Percentiles rank a stretch among this genome's conserved stretches.
phyloP scores from a whole-genome alignment of 345 rosid species.

The Euclidium syriacum region DNA sequence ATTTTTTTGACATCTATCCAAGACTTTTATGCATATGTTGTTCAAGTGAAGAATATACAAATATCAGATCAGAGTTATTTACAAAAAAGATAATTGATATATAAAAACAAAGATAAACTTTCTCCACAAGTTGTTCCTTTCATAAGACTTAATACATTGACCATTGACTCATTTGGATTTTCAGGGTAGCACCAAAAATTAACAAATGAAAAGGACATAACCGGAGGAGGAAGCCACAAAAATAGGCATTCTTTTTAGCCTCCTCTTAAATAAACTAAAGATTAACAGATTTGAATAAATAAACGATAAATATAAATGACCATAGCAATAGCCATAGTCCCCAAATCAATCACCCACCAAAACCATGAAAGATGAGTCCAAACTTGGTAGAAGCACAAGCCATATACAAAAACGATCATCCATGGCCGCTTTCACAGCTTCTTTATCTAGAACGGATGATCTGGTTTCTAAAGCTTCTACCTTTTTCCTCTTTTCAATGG shows the following conservation, averaged over 20 bases:
- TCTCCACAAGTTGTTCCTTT: background rate
- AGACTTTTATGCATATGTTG: background rate
- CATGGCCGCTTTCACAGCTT: conserved; percentile 35
- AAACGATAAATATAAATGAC: conserved; percentile 11
- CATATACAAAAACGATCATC: conserved; percentile 33
- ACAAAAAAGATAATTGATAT: background rate
- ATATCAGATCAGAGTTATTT: background rate
- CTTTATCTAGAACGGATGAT: conserved; percentile 19
- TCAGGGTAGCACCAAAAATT: conserved; percentile 1
- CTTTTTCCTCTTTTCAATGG: conserved; percentile 13
- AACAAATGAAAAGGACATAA: conserved; percentile 5
- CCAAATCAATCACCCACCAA: conserved; percentile 15
- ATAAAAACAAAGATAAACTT: background rate
- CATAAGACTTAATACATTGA: background rate
- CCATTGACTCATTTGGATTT: background rate
- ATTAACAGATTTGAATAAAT: background rate
- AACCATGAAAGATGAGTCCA: conserved; percentile 26
- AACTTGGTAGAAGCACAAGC: conserved; percentile 30
- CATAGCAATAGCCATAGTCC: background rate
- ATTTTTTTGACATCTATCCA: no score
- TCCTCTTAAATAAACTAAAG: conserved; percentile 11
- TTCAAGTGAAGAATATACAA: background rate
- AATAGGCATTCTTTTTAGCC: conserved; percentile 18
- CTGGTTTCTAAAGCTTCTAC: conserved; percentile 29
- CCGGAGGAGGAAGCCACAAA: conserved; percentile 30